Conservation (phyloP, 805 yeast species). For the Sungouiozyma ichnusensis region DNA sequence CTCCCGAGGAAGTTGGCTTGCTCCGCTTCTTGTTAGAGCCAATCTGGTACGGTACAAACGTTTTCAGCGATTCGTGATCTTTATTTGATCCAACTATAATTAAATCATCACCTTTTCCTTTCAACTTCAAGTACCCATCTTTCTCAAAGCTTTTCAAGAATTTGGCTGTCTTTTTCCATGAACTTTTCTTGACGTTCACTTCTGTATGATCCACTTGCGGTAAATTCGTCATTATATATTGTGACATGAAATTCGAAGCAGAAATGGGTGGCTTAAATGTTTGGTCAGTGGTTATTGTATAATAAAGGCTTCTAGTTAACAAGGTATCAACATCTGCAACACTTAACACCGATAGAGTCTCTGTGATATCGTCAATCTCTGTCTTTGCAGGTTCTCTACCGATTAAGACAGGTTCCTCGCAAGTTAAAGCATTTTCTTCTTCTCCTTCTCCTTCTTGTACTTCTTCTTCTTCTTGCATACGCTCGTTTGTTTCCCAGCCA, state of each 20-base stretch:
- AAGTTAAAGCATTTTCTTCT: slow-evolving; percentile 3
- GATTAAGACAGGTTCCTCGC: slow-evolving; percentile 4
- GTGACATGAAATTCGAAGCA: slow-evolving; percentile 67
- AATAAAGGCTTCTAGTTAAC: slow-evolving; percentile 59
- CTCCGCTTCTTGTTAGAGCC: background rate
- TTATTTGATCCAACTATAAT: slow-evolving; percentile 43
- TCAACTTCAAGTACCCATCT: slow-evolving; percentile 50
- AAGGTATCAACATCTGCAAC: slow-evolving; percentile 65
- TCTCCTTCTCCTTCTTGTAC: slow-evolving; percentile 4
- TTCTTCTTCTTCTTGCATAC: slow-evolving; percentile 2
- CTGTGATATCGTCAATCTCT: slow-evolving; percentile 26
- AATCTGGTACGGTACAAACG: slow-evolving; percentile 55
- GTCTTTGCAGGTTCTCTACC: slow-evolving; percentile 4
- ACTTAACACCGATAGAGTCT: slow-evolving; percentile 33
- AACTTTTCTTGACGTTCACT: slow-evolving; percentile 62
- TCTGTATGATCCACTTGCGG: slow-evolving; percentile 43
- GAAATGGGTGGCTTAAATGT: slow-evolving; percentile 53
- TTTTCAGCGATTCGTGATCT: slow-evolving; percentile 38
- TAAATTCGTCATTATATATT: slow-evolving; percentile 57
- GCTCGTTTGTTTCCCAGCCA: too few species aligned
- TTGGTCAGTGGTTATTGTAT: slow-evolving; percentile 47
- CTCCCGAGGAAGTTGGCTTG: slow-evolving; percentile 10
- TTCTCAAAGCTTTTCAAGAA: slow-evolving; percentile 83
- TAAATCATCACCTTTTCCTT: slow-evolving; percentile 80
- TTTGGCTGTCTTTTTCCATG: slow-evolving; percentile 85